These are phyloP conservation scores for Parsonsia alboflavescens DNA, from an alignment of 257 asterid species.

Conservation along the genomic window DNA sequence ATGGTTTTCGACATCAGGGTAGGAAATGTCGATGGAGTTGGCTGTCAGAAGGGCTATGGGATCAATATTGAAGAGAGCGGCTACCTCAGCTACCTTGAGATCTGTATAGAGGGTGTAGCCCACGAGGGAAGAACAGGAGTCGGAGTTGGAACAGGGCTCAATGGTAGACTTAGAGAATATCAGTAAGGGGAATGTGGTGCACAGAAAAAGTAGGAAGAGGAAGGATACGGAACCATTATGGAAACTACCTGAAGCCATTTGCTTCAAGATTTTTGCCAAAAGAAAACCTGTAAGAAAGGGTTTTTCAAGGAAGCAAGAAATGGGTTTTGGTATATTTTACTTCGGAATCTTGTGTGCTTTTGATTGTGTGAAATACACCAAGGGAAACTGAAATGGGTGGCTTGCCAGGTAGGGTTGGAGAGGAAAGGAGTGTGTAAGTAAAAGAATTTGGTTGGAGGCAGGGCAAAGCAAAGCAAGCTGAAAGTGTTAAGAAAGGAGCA, in stretches of 20 bases:
- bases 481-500: neutral
- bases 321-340: neutral
- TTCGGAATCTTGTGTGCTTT: neutral
- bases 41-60: constrained; percentile 77
- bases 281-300: neutral
- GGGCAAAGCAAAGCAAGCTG: neutral
- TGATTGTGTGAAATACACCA: neutral
- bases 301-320: neutral
- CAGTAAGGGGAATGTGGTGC: constrained; percentile 7
- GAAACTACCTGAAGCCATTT: neutral
- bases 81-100: constrained; percentile 88
- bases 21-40: constrained; percentile 70
- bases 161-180: constrained; percentile 69
- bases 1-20: constrained; percentile 88
- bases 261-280: neutral
- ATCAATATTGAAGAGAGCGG: constrained; percentile 76
- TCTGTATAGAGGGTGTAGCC: constrained; percentile 93
- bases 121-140: constrained; percentile 66
- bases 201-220: neutral
- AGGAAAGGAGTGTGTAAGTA: neutral
- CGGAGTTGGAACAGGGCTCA: constrained; percentile 85
- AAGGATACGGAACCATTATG: neutral
- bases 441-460: neutral
- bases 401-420: neutral
- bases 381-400: neutral